A percentile compares a stretch with the other conserved stretches of the same genome.
phyloP scores from a whole-genome alignment of 495 filamentous ascomycete genomes.

The Talaromyces borbonicus region DNA sequence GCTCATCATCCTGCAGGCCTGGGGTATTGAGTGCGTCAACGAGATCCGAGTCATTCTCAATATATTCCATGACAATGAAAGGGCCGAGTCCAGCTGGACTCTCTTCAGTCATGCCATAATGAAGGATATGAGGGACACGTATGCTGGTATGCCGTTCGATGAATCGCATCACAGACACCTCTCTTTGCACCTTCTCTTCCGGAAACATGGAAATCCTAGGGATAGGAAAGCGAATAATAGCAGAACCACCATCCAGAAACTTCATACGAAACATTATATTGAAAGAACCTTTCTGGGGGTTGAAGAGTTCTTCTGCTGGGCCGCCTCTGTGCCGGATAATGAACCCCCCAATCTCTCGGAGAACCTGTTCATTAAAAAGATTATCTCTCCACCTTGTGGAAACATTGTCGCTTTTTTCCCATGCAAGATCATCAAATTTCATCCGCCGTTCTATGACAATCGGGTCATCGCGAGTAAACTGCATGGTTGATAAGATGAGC shows the following conservation, averaged over 20 bases:
- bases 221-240: slow-evolving; percentile 16
- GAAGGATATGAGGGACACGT: slow-evolving; percentile 24
- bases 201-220: slow-evolving; percentile 20
- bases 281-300: slow-evolving; percentile 7
- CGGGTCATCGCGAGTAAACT: no score
- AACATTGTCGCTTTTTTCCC: slow-evolving; percentile 17
- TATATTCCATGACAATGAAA: slow-evolving; percentile 40
- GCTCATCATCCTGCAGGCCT: slow-evolving; percentile 6
- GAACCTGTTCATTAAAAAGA: slow-evolving; percentile 12
- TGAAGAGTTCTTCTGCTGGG: slow-evolving; percentile 1
- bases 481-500: no score
- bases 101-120: slow-evolving; percentile 19
- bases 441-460: no score
- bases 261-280: slow-evolving; percentile 18
- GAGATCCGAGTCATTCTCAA: slow-evolving; percentile 23
- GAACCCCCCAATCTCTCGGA: slow-evolving; percentile 18
- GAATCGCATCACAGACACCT: slow-evolving; percentile 29
- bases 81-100: slow-evolving; percentile 25
- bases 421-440: slow-evolving; percentile 20
- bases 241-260: slow-evolving; percentile 10
- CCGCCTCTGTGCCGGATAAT: slow-evolving; percentile 9
- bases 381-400: slow-evolving; percentile 12
- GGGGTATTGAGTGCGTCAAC: slow-evolving; percentile 21
- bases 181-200: slow-evolving; percentile 27
- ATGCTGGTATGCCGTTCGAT: slow-evolving; percentile 22